A percentile compares a stretch with the other conserved stretches of the same genome.
phyloP scores from a whole-genome alignment of 495 filamentous ascomycete species.

The Aspergillus nanangensis region DNA sequence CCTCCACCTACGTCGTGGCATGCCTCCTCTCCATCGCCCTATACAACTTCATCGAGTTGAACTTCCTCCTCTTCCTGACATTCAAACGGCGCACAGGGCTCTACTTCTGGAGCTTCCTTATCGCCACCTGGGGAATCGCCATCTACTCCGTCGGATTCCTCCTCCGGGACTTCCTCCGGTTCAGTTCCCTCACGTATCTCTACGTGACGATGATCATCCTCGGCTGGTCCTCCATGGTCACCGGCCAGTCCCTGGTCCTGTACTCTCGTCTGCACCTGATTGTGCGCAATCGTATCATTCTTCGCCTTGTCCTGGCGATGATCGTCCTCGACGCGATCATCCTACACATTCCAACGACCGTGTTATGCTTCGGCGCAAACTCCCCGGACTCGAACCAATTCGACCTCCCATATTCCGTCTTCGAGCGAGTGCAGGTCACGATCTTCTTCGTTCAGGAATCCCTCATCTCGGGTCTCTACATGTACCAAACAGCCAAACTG shows the following conservation, averaged over 20 bases:
- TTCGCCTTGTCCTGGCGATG: background rate
- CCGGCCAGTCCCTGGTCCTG: conserved; percentile 23
- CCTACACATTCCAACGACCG: conserved; percentile 1
- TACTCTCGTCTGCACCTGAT: conserved; percentile 40
- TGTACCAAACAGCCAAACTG: conserved; percentile 28
- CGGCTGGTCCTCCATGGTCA: conserved; percentile 28
- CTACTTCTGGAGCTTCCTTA: conserved; percentile 38
- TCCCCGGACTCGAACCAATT: background rate
- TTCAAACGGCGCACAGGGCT: conserved; percentile 39
- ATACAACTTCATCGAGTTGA: too few relatives aligned
- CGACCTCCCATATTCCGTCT: conserved; percentile 9
- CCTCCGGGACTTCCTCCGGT: conserved; percentile 26
- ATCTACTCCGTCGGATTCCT: conserved; percentile 33
- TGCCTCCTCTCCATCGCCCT: too few relatives aligned
- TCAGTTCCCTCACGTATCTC: too few relatives aligned
- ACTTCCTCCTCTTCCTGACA: conserved; percentile 22
- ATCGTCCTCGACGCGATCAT: background rate
- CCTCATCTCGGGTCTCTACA: conserved; percentile 30
- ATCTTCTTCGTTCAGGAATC: conserved; percentile 39
- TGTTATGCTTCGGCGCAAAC: too few relatives aligned
- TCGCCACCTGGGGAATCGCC: conserved; percentile 33
- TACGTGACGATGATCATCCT: conserved; percentile 23
- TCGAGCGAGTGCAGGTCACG: conserved; percentile 29
- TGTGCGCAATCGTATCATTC: background rate
- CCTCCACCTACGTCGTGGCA: too few relatives aligned